Evolutionary conservation across 1,284 basidiomycete species (phyloP), one percentile per base, ranked within the genome.

Genomic region (Erythrobasidium hasegawianum): DNA sequence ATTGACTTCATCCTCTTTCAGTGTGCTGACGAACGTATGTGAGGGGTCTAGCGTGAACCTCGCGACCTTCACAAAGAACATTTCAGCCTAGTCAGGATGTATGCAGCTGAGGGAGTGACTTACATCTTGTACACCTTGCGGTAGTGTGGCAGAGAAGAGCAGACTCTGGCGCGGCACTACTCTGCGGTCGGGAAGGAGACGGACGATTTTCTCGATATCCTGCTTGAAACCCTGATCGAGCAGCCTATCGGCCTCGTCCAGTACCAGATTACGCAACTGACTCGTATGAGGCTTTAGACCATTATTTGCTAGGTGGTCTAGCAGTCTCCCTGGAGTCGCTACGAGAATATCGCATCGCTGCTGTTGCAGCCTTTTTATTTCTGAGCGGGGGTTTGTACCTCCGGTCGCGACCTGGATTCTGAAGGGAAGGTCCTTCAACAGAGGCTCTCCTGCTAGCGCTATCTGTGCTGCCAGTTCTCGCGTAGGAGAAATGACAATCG

Each of bases 11-110:
- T 84, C 82, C 22, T 82, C 82, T 11, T 77, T 78, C 24, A 88
- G 77, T 4, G 86, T 87, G 22, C 82, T 83, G 70, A 87, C 80
- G 73, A 86, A 86, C 55, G 80, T 77, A 77, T 86, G 82, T 61
- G 82, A 78, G 13, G 79, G 75, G 16, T 78, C 74, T 43, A 86
- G 77, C 7, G 81, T 80, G 33, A 81, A 72, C 8, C 77, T 72
- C 0, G 81, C 81, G 70, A 84, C 79, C 79, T 82, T 64, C n/a
- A n/a, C 5, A 33, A 33, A 5, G 18, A 3, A 7, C 27, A 22
- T 26, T 41, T 65, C 20, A 71, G 58, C 40, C 38, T 7, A 26
- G 49, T 27, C 14, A 39, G 16, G 29, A 10, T n/a, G 7, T 27
- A 20, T 11, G 33, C 11, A 33, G 33, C 5, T 11, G 4, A 11